These are phyloP conservation scores for Pichia sp. DNA, from an alignment of 1,139 yeast genomes.

Conservation along the genomic window DNA sequence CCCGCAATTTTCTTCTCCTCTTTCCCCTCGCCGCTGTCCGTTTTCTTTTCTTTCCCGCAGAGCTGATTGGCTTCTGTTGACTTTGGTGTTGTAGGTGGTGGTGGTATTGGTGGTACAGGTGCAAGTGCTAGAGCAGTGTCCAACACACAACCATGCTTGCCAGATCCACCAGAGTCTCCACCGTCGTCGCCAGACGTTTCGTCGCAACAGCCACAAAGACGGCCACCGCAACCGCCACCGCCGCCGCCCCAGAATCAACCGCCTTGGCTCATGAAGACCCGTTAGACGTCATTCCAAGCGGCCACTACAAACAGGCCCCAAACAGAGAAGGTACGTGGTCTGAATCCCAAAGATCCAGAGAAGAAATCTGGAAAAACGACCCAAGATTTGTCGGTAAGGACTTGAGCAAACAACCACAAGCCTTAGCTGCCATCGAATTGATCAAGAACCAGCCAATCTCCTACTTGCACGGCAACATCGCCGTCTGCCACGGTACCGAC, in stretches of 20 bases:
- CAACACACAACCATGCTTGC: conserved; percentile 1
- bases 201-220: conserved; percentile 23
- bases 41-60: neutral
- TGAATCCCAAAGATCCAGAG: conserved; percentile 59
- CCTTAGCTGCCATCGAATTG: conserved; percentile 82
- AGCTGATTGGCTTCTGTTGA: neutral
- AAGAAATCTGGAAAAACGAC: conserved; percentile 53
- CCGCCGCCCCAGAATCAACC: conserved; percentile 9
- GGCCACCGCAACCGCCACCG: conserved; percentile 15
- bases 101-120: too few species aligned
- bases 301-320: conserved; percentile 58
- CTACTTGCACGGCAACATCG: conserved; percentile 57
- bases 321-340: conserved; percentile 75
- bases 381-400: conserved; percentile 77
- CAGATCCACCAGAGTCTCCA: conserved; percentile 3
- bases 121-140: too few species aligned
- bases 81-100: too few species aligned
- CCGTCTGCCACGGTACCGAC: conserved; percentile 84
- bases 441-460: conserved; percentile 73
- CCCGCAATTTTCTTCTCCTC: too few species aligned
- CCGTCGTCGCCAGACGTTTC: conserved; percentile 12
- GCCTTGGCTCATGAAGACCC: conserved; percentile 16
- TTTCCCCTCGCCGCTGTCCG: neutral
- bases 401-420: conserved; percentile 68
- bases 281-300: conserved; percentile 26